Percentiles rank a stretch among this genome's conserved stretches.
These are phyloP conservation scores for Colletotrichum orchidophilum DNA, from an alignment of 2,329 filamentous ascomycete genomes.

Conservation along the genomic window DNA sequence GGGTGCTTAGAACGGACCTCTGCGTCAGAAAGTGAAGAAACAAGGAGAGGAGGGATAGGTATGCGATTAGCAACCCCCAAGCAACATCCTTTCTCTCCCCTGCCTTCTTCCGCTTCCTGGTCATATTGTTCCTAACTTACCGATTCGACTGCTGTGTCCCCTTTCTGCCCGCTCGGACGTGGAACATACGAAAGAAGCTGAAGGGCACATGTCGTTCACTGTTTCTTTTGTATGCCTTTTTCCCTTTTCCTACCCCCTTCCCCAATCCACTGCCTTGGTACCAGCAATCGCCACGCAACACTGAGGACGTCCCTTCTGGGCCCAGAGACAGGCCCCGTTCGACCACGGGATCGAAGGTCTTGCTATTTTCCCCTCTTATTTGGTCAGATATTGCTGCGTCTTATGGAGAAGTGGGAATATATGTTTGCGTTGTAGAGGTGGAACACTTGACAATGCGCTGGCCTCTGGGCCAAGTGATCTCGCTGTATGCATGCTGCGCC, in stretches of 20 bases:
- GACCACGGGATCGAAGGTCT: neutral
- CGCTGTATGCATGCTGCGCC: conserved; percentile 13
- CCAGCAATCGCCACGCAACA: neutral
- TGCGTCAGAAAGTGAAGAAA: conserved; percentile 65
- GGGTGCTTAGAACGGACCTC: conserved; percentile 87
- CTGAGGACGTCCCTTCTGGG: neutral
- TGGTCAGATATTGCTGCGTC: conserved; percentile 14
- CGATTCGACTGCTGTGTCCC: neutral
- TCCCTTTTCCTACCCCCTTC: neutral
- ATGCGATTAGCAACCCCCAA: neutral
- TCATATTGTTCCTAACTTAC: neutral
- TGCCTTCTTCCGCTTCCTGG: neutral
- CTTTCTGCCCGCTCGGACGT: conserved; percentile 11
- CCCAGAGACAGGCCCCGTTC: neutral
- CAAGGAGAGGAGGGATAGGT: neutral
- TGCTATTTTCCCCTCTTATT: conserved; percentile 10
- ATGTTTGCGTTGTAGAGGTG: neutral
- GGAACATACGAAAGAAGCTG: neutral
- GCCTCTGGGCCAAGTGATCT: conserved; percentile 17
- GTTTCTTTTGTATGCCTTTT: neutral
- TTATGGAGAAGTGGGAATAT: conserved; percentile 8
- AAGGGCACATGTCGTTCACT: neutral
- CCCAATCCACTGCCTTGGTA: conserved; percentile 7
- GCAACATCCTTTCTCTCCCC: conserved; percentile 2
- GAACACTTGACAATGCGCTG: neutral